phyloP scores from a whole-genome alignment of 495 filamentous ascomycete genomes.

The Penicillium turbatum region DNA sequence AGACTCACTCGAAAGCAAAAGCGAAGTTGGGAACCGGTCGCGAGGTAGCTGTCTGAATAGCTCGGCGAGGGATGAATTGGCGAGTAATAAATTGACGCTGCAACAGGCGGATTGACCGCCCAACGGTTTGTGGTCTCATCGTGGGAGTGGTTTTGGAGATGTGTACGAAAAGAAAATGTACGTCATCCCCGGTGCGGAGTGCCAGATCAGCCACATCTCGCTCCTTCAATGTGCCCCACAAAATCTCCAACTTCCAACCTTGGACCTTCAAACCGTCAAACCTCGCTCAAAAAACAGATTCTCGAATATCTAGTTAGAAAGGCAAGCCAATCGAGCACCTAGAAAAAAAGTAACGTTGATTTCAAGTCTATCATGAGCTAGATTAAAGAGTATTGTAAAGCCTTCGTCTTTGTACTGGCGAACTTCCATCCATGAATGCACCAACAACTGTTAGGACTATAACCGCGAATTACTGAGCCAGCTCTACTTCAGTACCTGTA shows the following conservation, averaged over 20 bases:
- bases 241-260: neutral
- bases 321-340: no score
- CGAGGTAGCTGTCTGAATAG: slow-evolving; percentile 32
- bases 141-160: neutral
- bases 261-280: no score
- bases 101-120: slow-evolving; percentile 31
- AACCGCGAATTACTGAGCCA: no score
- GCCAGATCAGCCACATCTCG: neutral
- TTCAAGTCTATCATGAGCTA: no score
- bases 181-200: slow-evolving; percentile 2
- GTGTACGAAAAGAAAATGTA: slow-evolving; percentile 1
- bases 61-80: slow-evolving; percentile 17
- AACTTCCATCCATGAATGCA: no score
- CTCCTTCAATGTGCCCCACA: neutral
- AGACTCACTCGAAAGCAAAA: slow-evolving; percentile 78
- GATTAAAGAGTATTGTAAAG: no score
- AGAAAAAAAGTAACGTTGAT: no score
- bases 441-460: no score
- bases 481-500: no score
- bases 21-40: slow-evolving; percentile 57
- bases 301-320: no score
- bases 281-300: no score
- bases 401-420: no score
- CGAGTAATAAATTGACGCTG: slow-evolving; percentile 21
- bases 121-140: slow-evolving; percentile 25